Base-by-base conservation (phyloP, 495 filamentous ascomycete species). In the Penicillium dipodomyicola region DNA sequence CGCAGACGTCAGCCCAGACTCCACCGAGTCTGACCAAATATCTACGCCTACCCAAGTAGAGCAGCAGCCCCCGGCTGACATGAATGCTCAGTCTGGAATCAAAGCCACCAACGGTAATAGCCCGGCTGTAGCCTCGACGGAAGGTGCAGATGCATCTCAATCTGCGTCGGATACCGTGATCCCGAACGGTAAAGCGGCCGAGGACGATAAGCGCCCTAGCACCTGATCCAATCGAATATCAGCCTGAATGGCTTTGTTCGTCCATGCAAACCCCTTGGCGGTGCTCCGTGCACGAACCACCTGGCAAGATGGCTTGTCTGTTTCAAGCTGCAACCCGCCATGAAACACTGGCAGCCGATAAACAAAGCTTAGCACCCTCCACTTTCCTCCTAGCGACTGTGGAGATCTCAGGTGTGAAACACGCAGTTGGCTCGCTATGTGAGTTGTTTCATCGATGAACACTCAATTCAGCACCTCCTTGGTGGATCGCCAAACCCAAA, bases 1-100 rank as follows among this genome's bases (percentile, higher is more conserved):
- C 49, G 61, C 59, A 29, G 56, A 70, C 32, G 17, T 61, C 29
- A 69, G 62, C 40, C 65, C 69, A 22, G 64, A 72, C 14, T 67
- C 67, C 27, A 70, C 61, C 25, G 70, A 65, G 25, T 72, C 72
- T 11, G 71, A 71, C 22, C 69, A 74, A 20, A 52, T 57, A 45
- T 57, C 55, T 15, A 72, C 71, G 1, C 65, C 72, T 2, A 71
- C 65, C 1, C 63, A 74, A 35, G 55, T 62, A 25, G 57, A 67
- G 20, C 56, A 67, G 20, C 56, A 52, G 9, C n/a, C 43, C 8
- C 39, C 52, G 14, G 20, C 40, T 3, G 22, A 39, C 9, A 30
- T 11, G 22, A 43, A 32, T 1, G 19, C 43, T 37, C 42, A 47
- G 4, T 27, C 30, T 50, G 25, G 22, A 46, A 32, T 52, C 30